Percentiles rank a stretch among this genome's conserved stretches.
Conservation (phyloP, 2,329 filamentous ascomycete species). For the Botrytis cinerea region DNA sequence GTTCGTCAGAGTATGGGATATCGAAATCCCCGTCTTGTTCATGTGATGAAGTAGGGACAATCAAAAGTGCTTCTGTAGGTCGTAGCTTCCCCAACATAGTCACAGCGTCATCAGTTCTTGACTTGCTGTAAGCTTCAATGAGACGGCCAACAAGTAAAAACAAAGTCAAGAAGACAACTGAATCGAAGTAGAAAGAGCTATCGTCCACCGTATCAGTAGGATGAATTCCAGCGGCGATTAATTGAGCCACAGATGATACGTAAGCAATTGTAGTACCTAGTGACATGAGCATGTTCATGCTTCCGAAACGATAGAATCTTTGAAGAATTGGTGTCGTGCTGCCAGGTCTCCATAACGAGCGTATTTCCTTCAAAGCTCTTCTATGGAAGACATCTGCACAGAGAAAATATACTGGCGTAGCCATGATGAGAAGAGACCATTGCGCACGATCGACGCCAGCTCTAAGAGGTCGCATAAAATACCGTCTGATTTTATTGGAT, state of each 20-base stretch:
- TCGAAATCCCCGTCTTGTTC: constrained; percentile 50
- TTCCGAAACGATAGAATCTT: constrained; percentile 89
- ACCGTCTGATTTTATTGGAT: constrained; percentile 58
- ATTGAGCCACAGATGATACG: constrained; percentile 75
- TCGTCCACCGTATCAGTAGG: constrained; percentile 45
- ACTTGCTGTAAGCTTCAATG: constrained; percentile 88
- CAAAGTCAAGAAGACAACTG: constrained; percentile 86
- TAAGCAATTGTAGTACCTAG: constrained; percentile 88
- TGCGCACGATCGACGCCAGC: constrained; percentile 75
- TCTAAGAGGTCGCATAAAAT: constrained; percentile 71
- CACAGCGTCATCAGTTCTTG: constrained; percentile 84
- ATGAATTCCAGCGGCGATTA: constrained; percentile 63
- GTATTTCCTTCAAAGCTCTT: constrained; percentile 76
- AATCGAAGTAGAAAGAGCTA: constrained; percentile 78
- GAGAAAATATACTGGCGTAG: constrained; percentile 85
- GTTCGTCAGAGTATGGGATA: constrained; percentile 43
- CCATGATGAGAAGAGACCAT: constrained; percentile 76
- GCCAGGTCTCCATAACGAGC: constrained; percentile 72
- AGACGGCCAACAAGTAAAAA: constrained; percentile 77
- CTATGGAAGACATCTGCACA: constrained; percentile 83
- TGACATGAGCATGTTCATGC: constrained; percentile 94
- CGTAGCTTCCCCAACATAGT: constrained; percentile 75
- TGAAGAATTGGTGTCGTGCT: constrained; percentile 72
- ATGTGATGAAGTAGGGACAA: constrained; percentile 48
- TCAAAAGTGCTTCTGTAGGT: constrained; percentile 72